Percentiles rank a stretch among this genome's conserved stretches.
phyloP scores from a whole-genome alignment of 305 asterid species.

The Fraxinus angustifolia region DNA sequence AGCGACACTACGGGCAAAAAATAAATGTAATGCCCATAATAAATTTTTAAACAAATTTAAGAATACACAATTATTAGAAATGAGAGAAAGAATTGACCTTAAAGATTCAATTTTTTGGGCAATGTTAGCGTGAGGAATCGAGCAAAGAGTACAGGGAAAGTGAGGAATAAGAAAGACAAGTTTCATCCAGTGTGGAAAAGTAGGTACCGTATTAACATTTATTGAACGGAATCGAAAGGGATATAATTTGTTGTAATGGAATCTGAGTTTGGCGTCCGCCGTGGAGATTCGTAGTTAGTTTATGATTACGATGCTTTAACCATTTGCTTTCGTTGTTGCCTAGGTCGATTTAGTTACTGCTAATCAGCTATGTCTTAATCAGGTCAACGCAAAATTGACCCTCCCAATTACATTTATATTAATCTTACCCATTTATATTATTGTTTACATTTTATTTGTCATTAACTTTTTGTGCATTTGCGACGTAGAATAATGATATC shows the following conservation, averaged over 20 bases:
- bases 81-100: constrained; percentile 24
- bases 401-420: not conserved
- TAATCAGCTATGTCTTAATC: not conserved
- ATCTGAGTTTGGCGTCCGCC: constrained; percentile 27
- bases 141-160: not conserved
- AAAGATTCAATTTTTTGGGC: constrained; percentile 12
- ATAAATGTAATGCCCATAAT: not conserved
- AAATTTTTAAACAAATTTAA: not conserved
- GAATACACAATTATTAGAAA: not conserved
- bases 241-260: constrained; percentile 4
- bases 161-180: constrained; percentile 8
- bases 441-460: not conserved
- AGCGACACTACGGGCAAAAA: not conserved
- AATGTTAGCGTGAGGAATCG: constrained; percentile 5
- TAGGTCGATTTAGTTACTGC: not conserved
- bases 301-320: not conserved
- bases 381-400: not conserved
- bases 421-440: not conserved
- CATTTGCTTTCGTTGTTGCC: not conserved
- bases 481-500: not conserved
- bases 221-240: constrained; percentile 30
- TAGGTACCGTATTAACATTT: constrained; percentile 12
- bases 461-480: not conserved
- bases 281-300: constrained; percentile 29
- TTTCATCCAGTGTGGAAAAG: constrained; percentile 20